Conservation (phyloP, 78 protist species). For the Parvularia atlantis region DNA sequence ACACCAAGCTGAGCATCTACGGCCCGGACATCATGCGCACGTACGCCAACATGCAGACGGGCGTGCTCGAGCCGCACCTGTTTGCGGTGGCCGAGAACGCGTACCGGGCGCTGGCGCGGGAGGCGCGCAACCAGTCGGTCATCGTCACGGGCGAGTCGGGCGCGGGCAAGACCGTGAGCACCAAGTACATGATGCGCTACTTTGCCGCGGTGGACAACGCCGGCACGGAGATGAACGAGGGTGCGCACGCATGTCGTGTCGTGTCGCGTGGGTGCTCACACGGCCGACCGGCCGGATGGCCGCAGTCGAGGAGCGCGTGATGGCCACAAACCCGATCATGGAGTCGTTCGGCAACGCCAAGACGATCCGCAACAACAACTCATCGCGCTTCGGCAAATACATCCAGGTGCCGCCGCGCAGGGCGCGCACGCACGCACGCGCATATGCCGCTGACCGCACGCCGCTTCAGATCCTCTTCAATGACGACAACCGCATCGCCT, state of each 20-base stretch:
- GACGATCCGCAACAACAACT: conserved; percentile 60
- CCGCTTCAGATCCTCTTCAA: too few species aligned
- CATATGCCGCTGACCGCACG: too few species aligned
- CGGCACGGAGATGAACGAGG: too few species aligned
- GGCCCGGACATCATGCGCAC: not conserved
- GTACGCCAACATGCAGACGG: not conserved
- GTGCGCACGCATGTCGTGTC: too few species aligned
- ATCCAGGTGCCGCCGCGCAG: too few species aligned
- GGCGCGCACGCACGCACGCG: too few species aligned
- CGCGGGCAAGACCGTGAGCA: conserved; percentile 67
- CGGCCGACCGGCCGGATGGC: too few species aligned
- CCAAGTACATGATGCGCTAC: too few species aligned
- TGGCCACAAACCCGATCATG: conserved; percentile 45
- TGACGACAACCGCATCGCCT: not conserved
- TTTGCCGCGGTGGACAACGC: too few species aligned
- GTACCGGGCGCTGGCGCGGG: conserved; percentile 27
- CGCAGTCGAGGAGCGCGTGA: conserved; percentile 13
- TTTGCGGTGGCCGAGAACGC: conserved; percentile 37
- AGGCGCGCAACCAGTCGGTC: conserved; percentile 29
- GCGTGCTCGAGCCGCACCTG: conserved; percentile 55
- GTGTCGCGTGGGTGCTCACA: too few species aligned
- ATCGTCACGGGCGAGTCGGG: conserved; percentile 63
- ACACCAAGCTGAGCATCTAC: not conserved
- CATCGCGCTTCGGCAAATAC: conserved; percentile 45
- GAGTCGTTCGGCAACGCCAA: conserved; percentile 63